Evolutionary conservation across 2,329 filamentous ascomycete species (phyloP).

Genomic region (Gyromitra esculenta): DNA sequence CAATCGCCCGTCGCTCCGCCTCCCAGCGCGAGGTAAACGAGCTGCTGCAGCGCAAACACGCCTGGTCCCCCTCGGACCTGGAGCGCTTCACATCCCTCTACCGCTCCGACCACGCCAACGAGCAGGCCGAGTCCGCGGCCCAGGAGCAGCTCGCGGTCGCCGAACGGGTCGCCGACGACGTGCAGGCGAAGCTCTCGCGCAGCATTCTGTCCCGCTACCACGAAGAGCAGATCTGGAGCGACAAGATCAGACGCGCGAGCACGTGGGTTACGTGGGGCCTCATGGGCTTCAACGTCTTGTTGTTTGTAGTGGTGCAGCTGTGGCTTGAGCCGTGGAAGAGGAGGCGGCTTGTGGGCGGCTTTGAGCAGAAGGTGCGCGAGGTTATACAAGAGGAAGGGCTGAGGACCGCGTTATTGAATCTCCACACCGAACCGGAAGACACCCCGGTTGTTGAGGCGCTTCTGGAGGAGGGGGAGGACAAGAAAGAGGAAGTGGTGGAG

Average conservation of each 20-base stretch:
- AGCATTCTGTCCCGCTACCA: slow-evolving; percentile 92
- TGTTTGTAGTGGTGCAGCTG: slow-evolving; percentile 87
- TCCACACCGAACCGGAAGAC: slow-evolving; percentile 61
- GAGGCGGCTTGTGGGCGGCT: slow-evolving; percentile 79
- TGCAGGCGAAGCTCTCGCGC: slow-evolving; percentile 77
- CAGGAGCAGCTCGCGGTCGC: slow-evolving; percentile 77
- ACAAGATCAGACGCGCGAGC: slow-evolving; percentile 93
- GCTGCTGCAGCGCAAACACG: slow-evolving; percentile 90
- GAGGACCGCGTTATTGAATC: slow-evolving; percentile 64
- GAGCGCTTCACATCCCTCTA: slow-evolving; percentile 95
- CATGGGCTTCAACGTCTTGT: slow-evolving; percentile 93
- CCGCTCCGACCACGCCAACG: slow-evolving; percentile 89
- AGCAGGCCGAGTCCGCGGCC: slow-evolving; percentile 79
- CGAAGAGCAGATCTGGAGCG: slow-evolving; percentile 99
- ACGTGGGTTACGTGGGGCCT: slow-evolving; percentile 99
- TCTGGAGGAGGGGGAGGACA: slow-evolving; percentile 5
- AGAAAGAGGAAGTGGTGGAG: slow-evolving; percentile 6
- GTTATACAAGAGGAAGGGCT: slow-evolving; percentile 74
- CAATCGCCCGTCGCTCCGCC: slow-evolving; percentile 81
- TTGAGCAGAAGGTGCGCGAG: slow-evolving; percentile 78
- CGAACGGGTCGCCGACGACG: slow-evolving; percentile 81
- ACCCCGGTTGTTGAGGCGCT: slow-evolving; percentile 53
- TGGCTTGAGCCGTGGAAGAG: slow-evolving; percentile 93
- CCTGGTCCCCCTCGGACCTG: slow-evolving; percentile 85
- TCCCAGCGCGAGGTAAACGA: slow-evolving; percentile 97